phyloP scores from a whole-genome alignment of 225 moss, liverwort and hornwort species.

The Polytrichum formosum region DNA sequence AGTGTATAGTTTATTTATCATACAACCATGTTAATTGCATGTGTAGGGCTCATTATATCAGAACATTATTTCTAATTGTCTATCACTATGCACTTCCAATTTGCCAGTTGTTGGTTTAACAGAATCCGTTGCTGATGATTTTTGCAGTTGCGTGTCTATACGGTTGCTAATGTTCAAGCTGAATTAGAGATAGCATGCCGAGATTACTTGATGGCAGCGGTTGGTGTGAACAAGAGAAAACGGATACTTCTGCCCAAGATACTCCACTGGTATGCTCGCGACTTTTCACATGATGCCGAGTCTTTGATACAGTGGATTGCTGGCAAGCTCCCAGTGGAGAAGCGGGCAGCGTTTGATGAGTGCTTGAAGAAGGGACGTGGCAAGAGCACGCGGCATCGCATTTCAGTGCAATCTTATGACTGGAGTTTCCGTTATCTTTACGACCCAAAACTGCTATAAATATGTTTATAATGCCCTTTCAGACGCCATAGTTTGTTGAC shows the following conservation, averaged over 20 bases:
- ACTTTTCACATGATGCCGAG: constrained; percentile 81
- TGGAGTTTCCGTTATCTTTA: constrained; percentile 89
- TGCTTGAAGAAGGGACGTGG: constrained; percentile 51
- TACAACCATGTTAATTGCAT: too few species aligned
- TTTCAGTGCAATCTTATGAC: constrained; percentile 77
- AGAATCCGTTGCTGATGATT: neutral
- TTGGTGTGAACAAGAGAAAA: constrained; percentile 63
- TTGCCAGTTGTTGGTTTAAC: too few species aligned
- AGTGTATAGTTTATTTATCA: too few species aligned
- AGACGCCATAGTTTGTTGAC: neutral
- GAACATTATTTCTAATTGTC: too few species aligned
- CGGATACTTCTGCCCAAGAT: constrained; percentile 76
- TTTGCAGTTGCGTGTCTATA: constrained; percentile 76
- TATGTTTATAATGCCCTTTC: neutral
- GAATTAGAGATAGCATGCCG: constrained; percentile 77
- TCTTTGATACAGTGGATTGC: constrained; percentile 82
- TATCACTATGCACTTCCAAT: too few species aligned
- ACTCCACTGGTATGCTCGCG: constrained; percentile 87
- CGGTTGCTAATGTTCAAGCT: constrained; percentile 43
- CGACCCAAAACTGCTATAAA: constrained; percentile 25
- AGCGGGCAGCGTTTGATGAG: constrained; percentile 53
- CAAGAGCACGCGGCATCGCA: constrained; percentile 35
- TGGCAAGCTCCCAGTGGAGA: constrained; percentile 63
- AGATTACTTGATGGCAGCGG: constrained; percentile 72
- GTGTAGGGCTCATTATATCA: too few species aligned